Evolutionary conservation across 495 filamentous ascomycete genomes (phyloP).

Genomic region (Neurospora sp.): DNA sequence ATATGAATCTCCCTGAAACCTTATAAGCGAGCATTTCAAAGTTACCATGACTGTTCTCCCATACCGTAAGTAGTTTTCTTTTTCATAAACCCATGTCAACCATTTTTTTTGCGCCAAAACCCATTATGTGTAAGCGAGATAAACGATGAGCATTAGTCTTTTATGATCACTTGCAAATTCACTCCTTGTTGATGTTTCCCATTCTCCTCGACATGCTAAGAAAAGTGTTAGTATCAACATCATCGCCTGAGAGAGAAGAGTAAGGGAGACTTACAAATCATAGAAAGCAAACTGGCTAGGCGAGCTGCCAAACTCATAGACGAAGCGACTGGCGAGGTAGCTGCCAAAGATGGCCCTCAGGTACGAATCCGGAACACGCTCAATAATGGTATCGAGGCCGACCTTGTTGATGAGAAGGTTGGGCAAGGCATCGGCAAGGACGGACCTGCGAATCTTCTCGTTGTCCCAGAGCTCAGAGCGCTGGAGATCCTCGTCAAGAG

Average conservation of each 20-base stretch:
- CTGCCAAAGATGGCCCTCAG: slow-evolving; percentile 92
- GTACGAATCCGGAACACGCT: slow-evolving; percentile 84
- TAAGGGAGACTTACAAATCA: slow-evolving; percentile 66
- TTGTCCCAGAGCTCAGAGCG: slow-evolving; percentile 87
- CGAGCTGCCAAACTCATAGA: slow-evolving; percentile 85
- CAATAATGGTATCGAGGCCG: slow-evolving; percentile 76
- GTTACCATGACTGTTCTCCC: neutral
- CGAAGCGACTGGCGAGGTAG: slow-evolving; percentile 87
- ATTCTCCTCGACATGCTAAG: slow-evolving; percentile 40
- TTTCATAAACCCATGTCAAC: neutral
- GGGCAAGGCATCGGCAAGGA: slow-evolving; percentile 79
- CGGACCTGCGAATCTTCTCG: slow-evolving; percentile 60
- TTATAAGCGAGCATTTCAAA: neutral
- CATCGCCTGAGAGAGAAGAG: neutral
- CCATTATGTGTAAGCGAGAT: neutral
- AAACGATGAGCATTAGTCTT: neutral
- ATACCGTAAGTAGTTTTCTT: neutral
- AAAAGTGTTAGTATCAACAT: slow-evolving; percentile 15
- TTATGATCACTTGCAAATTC: neutral
- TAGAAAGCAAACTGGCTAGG: slow-evolving; percentile 98
- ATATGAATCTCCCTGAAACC: neutral
- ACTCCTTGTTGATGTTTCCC: slow-evolving; percentile 22
- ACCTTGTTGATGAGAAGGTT: slow-evolving; percentile 78
- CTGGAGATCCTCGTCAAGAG: slow-evolving; percentile 90
- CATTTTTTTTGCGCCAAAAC: neutral